Base-by-base conservation (phyloP, 1,139 yeast genomes). In the Kazachstania sp. region DNA sequence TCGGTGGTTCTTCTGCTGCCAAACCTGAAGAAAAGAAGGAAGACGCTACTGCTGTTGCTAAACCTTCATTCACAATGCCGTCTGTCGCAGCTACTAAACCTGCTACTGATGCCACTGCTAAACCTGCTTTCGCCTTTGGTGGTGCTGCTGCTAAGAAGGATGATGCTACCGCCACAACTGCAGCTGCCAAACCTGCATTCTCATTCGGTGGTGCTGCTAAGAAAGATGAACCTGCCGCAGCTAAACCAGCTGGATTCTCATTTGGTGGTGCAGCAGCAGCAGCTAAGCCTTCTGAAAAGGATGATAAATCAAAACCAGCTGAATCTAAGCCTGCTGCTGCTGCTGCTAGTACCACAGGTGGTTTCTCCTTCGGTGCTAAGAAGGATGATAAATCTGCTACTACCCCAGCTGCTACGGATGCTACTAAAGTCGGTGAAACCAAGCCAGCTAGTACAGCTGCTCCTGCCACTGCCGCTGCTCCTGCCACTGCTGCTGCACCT, bases 331-430 rank as follows among this genome's bases (percentile, higher is more conserved):
- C 31, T 28, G 8, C 39, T 2, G 26, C 28, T 2, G 26, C 28
- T 13, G 31, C 29, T 15, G 3, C 41, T 15, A 43, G 19, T 13
- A 19, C 36, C 16, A 11, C 26, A 7, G 13, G 23, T 13, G 60
- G 59, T 1, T 60, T 61, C 46, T 54, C 63, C 5, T 58, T 64
- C 46, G 69, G 67, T 6, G 56, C 58, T 3, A 48, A 58, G 9
- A 49, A 58, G 42, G 67, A 53, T n/a, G 43, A 48, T 42, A 50
- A 39, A 47, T 39, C 38, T 8, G 26, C 49, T 30, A 53, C 46
- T 18, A 46, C 48, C 36, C 41, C 51, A 2, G 50, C 51, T 36
- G 57, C 64, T 35, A 23, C 28, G 5, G 6, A 43, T 11, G 2
- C 28, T 3, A 4, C 28, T 23, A 23, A 23, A 9, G 54, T 58